Conservation (phyloP, 352 stramenopile genomes). For the Globisporangium cylindrosporum region DNA sequence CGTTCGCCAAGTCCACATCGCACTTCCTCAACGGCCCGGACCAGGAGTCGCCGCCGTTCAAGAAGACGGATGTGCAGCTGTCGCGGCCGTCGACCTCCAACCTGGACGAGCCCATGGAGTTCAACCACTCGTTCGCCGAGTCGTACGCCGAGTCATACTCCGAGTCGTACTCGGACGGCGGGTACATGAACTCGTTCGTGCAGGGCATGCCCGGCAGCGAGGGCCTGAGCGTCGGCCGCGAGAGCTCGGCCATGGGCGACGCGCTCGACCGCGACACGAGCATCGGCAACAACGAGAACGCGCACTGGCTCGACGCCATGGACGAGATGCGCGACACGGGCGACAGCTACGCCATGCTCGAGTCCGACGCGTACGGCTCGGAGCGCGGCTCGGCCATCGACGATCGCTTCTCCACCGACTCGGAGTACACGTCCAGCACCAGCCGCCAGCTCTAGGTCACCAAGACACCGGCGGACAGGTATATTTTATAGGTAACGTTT, state of each 20-base stretch:
- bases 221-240: constrained; percentile 17
- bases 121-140: constrained; percentile 49
- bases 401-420: constrained; percentile 70
- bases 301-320: constrained; percentile 66
- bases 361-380: constrained; percentile 65
- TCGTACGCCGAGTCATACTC: constrained; percentile 60
- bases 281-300: constrained; percentile 20
- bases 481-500: constrained; percentile 11
- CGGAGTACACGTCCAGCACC: constrained; percentile 27
- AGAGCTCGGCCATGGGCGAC: constrained; percentile 18
- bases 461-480: background rate
- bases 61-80: constrained; percentile 32
- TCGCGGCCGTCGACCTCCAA: constrained; percentile 47
- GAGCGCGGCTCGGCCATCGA: constrained; percentile 61
- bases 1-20: constrained; percentile 14
- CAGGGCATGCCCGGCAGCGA: constrained; percentile 41
- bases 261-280: constrained; percentile 12
- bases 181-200: constrained; percentile 42
- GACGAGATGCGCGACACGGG: constrained; percentile 72
- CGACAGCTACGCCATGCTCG: constrained; percentile 83
- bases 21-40: constrained; percentile 18
- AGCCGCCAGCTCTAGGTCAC: background rate
- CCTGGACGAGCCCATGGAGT: constrained; percentile 58
- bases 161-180: constrained; percentile 37
- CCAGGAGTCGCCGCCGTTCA: constrained; percentile 30